A percentile compares a stretch with the other conserved stretches of the same genome.
Evolutionary conservation across 2,329 filamentous ascomycete species (phyloP).

Genomic region (Thielaviopsis euricoi): DNA sequence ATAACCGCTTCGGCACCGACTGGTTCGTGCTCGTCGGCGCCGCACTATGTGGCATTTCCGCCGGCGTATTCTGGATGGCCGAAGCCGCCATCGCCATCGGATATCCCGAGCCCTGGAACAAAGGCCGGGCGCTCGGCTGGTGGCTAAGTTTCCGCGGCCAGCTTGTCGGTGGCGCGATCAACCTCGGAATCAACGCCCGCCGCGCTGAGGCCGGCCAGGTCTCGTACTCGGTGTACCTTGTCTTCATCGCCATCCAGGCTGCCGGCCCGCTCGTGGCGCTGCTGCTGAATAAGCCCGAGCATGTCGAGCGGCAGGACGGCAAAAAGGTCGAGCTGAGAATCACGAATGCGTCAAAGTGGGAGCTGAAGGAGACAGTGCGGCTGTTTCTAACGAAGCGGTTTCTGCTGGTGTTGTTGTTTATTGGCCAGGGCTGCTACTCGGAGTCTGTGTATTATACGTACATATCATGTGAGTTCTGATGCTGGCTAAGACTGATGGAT

Average conservation of each 20-base stretch:
- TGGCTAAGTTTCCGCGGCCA: conserved; percentile 51
- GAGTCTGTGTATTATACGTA: conserved; percentile 62
- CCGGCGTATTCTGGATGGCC: conserved; percentile 60
- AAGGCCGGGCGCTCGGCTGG: conserved; percentile 47
- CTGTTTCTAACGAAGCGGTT: conserved; percentile 46
- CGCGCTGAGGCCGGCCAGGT: conserved; percentile 44
- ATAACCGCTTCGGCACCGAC: conserved; percentile 51
- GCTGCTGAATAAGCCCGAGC: conserved; percentile 40
- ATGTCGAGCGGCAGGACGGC: conserved; percentile 51
- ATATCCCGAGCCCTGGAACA: conserved; percentile 55
- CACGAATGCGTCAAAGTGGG: conserved; percentile 34
- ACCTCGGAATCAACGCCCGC: conserved; percentile 44
- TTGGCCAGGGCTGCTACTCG: conserved; percentile 53
- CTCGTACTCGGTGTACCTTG: conserved; percentile 49
- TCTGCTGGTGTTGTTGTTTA: conserved; percentile 47
- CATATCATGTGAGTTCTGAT: conserved; percentile 25
- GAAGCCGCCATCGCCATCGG: conserved; percentile 58
- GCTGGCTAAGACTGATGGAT: too few relatives aligned
- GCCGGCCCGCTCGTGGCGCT: conserved; percentile 47
- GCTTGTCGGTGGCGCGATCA: conserved; percentile 56
- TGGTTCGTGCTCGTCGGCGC: conserved; percentile 56
- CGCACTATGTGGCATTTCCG: conserved; percentile 51
- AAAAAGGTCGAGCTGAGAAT: conserved; percentile 43
- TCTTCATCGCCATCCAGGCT: conserved; percentile 57
- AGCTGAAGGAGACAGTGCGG: conserved; percentile 41